Evolutionary conservation across 2,329 filamentous ascomycete species (phyloP).

Genomic region (Xylariaceae sp.): DNA sequence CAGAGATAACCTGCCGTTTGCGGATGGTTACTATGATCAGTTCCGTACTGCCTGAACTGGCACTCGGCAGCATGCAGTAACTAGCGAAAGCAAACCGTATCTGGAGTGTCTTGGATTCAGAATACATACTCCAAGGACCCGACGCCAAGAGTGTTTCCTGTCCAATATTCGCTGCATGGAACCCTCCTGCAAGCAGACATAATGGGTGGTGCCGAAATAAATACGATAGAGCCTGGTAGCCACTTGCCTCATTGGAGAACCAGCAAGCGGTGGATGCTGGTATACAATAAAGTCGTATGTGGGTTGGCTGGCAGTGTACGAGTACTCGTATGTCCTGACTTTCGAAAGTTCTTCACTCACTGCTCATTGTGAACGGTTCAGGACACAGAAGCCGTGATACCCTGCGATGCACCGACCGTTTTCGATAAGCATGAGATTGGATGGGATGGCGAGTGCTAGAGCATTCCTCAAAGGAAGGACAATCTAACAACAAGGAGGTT

Average conservation of each 20-base stretch:
- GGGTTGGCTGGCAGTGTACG: too few relatives aligned
- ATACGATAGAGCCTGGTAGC: conserved; percentile 13
- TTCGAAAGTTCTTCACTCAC: not conserved
- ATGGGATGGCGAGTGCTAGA: conserved; percentile 1
- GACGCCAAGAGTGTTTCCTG: conserved; percentile 19
- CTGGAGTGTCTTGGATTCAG: conserved; percentile 10
- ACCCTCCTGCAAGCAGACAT: conserved; percentile 12
- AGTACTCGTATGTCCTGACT: too few relatives aligned
- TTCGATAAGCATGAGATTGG: conserved; percentile 9
- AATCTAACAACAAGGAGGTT: not conserved
- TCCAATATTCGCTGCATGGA: conserved; percentile 23
- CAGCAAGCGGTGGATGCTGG: conserved; percentile 10
- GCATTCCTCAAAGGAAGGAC: not conserved
- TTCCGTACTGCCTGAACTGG: conserved; percentile 1
- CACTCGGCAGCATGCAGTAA: conserved; percentile 17
- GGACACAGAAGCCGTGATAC: conserved; percentile 6
- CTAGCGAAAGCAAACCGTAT: conserved; percentile 15
- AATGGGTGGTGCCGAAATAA: conserved; percentile 12
- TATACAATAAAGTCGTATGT: not conserved
- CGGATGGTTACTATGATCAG: conserved; percentile 3
- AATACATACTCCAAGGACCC: conserved; percentile 17
- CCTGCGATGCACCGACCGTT: conserved; percentile 11
- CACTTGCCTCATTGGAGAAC: conserved; percentile 15
- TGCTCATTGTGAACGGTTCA: conserved; percentile 2
- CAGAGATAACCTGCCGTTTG: conserved; percentile 15